A percentile compares a stretch with the other conserved stretches of the same genome.
These are phyloP conservation scores for Fomes fomentarius DNA, from an alignment of 1,284 basidiomycete species.

Conservation along the genomic window DNA sequence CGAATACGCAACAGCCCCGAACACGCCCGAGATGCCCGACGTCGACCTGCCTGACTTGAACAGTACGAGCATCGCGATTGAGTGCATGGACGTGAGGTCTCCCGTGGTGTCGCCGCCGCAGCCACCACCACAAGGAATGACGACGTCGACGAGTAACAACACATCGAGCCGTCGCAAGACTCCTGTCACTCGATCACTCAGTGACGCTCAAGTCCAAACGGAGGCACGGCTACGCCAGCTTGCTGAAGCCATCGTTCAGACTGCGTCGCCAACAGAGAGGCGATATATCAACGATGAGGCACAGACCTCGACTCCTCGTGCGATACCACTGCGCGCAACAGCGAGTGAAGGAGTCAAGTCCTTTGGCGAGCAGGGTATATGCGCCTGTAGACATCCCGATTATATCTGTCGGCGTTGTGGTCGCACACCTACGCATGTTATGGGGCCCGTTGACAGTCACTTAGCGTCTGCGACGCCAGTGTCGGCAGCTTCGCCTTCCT, in stretches of 20 bases:
- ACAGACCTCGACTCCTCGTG: background rate
- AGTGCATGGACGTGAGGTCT: too few relatives aligned
- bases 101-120: background rate
- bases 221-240: slow-evolving; percentile 4
- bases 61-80: too few relatives aligned
- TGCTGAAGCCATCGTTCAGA: slow-evolving; percentile 3
- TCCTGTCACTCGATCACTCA: background rate
- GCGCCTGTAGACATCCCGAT: slow-evolving; percentile 2
- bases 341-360: background rate
- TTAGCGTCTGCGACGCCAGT: background rate
- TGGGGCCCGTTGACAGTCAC: background rate
- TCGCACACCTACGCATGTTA: background rate
- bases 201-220: slow-evolving; percentile 15
- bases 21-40: background rate
- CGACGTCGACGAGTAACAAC: background rate
- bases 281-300: background rate
- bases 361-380: background rate
- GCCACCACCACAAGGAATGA: background rate
- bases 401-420: background rate
- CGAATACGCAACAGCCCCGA: slow-evolving; percentile 14
- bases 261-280: background rate
- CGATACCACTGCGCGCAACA: slow-evolving; percentile 1
- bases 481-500: background rate
- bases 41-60: background rate
- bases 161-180: background rate